Percentiles rank a stretch among this genome's conserved stretches.
Evolutionary conservation across 148 eudicot species (phyloP).

Genomic region (Linanthus parryae): DNA sequence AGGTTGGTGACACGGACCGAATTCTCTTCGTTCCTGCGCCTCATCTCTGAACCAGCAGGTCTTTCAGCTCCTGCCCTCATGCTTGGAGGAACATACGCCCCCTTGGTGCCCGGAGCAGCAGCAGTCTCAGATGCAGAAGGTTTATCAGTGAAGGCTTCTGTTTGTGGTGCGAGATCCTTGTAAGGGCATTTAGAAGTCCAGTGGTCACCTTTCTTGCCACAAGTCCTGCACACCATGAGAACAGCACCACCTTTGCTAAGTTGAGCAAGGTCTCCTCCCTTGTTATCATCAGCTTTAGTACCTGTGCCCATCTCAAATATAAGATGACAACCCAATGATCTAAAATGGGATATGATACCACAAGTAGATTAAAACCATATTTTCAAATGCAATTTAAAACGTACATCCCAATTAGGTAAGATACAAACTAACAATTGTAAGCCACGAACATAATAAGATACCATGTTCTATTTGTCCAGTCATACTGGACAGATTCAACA

Average conservation of each 20-base stretch:
- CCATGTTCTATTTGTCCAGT: too few species aligned
- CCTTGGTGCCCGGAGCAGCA: constrained; percentile 33
- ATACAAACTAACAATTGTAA: too few species aligned
- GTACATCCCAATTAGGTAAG: too few species aligned
- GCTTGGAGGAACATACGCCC: constrained; percentile 81
- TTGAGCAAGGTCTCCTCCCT: constrained; percentile 52
- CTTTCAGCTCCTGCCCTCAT: constrained; percentile 68
- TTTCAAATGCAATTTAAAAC: too few species aligned
- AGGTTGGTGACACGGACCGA: constrained; percentile 92
- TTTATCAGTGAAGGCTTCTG: constrained; percentile 45
- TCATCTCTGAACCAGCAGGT: constrained; percentile 60
- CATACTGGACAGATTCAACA: too few species aligned
- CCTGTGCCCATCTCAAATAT: constrained; percentile 30
- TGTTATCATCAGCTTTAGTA: constrained; percentile 53
- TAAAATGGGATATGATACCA: neutral
- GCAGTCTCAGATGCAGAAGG: constrained; percentile 38
- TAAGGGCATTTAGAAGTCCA: constrained; percentile 92
- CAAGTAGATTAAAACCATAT: too few species aligned
- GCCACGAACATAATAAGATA: too few species aligned
- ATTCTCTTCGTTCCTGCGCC: constrained; percentile 92
- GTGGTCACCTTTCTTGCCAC: constrained; percentile 95
- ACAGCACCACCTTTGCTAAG: constrained; percentile 55
- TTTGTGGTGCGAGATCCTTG: constrained; percentile 73
- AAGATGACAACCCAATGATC: neutral
- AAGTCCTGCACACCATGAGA: constrained; percentile 90